Evolutionary conservation across 148 eudicot genomes (phyloP).

Genomic region (Simmondsia chinensis): DNA sequence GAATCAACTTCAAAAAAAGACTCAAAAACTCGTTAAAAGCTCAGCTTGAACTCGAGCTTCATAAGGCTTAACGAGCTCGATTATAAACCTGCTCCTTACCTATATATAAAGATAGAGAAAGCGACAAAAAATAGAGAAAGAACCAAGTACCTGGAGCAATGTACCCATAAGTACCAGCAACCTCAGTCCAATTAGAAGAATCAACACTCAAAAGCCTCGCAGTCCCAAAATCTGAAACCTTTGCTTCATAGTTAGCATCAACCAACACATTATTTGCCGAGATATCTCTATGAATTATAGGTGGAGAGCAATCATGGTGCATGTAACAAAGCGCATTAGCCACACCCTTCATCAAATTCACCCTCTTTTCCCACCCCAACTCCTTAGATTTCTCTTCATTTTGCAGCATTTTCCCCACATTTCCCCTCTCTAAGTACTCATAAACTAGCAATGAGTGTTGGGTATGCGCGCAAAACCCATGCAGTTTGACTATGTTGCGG

Average conservation of each 20-base stretch:
- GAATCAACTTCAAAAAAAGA: no score
- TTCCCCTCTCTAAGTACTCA: slow-evolving; percentile 30
- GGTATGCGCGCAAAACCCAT: slow-evolving; percentile 26
- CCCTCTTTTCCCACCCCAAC: slow-evolving; percentile 23
- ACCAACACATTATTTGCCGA: slow-evolving; percentile 30
- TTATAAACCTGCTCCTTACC: no score
- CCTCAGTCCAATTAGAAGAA: slow-evolving; percentile 19
- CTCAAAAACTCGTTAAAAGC: no score
- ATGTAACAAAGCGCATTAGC: slow-evolving; percentile 27
- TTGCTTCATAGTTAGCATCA: slow-evolving; percentile 20
- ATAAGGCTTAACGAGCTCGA: no score
- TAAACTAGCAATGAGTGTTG: slow-evolving; percentile 30
- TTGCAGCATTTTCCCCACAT: slow-evolving; percentile 12
- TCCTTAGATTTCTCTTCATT: slow-evolving; percentile 13
- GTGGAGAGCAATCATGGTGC: slow-evolving; percentile 34
- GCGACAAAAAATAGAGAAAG: background rate
- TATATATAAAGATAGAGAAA: no score
- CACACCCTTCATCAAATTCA: slow-evolving; percentile 19
- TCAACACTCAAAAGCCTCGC: slow-evolving; percentile 20
- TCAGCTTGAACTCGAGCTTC: no score
- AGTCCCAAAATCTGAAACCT: slow-evolving; percentile 36
- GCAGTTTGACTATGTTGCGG: slow-evolving; percentile 35
- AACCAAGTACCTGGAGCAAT: slow-evolving; percentile 30
- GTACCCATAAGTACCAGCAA: slow-evolving; percentile 29
- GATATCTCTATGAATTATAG: slow-evolving; percentile 28